Conservation (phyloP, 2,329 filamentous ascomycete species). For the Colletotrichum cereale region DNA sequence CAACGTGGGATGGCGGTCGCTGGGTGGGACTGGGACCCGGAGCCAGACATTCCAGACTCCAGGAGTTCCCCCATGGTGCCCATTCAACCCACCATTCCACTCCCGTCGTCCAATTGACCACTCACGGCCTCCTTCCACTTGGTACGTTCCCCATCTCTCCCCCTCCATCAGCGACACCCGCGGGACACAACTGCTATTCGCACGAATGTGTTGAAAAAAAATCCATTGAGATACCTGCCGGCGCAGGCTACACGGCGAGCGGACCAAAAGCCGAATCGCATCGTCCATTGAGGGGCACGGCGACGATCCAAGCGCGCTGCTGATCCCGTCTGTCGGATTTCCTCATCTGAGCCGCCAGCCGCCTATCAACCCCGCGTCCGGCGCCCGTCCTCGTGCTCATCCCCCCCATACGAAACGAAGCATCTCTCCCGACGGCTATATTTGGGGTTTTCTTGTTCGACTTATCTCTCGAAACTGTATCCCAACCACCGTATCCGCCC, state of each 20-base stretch:
- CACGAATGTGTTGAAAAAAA: background rate
- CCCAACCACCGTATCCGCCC: background rate
- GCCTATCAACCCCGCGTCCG: slow-evolving; percentile 17
- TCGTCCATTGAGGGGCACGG: slow-evolving; percentile 7
- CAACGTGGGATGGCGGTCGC: slow-evolving; percentile 33
- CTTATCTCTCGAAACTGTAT: background rate
- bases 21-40: background rate
- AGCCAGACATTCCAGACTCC: slow-evolving; percentile 27
- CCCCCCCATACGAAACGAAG: slow-evolving; percentile 8
- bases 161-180: background rate
- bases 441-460: background rate
- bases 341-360: slow-evolving; percentile 24
- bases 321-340: slow-evolving; percentile 31
- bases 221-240: background rate
- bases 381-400: slow-evolving; percentile 2
- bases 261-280: slow-evolving; percentile 1
- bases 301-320: slow-evolving; percentile 38
- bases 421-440: slow-evolving; percentile 29
- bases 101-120: slow-evolving; percentile 21
- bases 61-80: slow-evolving; percentile 6
- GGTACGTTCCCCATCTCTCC: background rate
- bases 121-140: background rate
- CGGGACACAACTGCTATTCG: background rate
- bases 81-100: slow-evolving; percentile 24
- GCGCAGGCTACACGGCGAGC: slow-evolving; percentile 17